These are phyloP conservation scores for Raddia distichophylla DNA, from an alignment of 176 grass and related monocot genomes.

Conservation along the genomic window DNA sequence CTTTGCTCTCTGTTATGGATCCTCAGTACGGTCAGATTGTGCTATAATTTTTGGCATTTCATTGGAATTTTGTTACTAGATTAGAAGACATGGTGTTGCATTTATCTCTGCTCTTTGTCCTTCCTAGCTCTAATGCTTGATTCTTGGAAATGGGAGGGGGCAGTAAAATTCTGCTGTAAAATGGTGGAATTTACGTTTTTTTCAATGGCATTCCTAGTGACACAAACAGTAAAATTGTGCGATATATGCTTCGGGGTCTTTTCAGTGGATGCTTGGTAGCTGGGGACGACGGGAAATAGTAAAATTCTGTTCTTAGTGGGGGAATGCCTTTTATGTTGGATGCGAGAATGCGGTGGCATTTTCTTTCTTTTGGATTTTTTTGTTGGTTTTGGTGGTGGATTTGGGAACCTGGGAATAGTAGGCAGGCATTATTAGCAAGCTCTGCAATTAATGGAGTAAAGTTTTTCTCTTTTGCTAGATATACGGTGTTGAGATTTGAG, in stretches of 20 bases:
- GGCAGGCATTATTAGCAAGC: background rate
- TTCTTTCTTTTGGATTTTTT: conserved; percentile 32
- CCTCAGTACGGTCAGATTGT: background rate
- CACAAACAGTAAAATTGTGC: background rate
- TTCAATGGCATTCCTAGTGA: conserved; percentile 5
- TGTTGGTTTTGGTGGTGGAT: conserved; percentile 42
- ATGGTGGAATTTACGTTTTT: conserved; percentile 4
- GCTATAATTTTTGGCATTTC: background rate
- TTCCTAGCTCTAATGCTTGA: background rate
- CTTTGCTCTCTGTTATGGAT: conserved; percentile 15
- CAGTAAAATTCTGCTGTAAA: conserved; percentile 15
- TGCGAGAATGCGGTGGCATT: conserved; percentile 37
- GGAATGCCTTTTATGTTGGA: conserved; percentile 34
- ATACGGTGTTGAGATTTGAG: background rate
- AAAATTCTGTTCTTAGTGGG: conserved; percentile 43
- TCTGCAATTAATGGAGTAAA: conserved; percentile 25
- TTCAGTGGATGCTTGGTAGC: background rate
- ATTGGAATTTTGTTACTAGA: background rate
- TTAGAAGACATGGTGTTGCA: background rate
- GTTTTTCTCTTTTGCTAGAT: background rate
- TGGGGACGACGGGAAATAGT: conserved; percentile 11
- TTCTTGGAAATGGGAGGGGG: background rate
- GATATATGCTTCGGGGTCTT: conserved; percentile 12
- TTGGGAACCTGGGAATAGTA: conserved; percentile 45
- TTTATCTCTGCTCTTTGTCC: background rate